These are phyloP conservation scores for Phytophthora kernoviae DNA, from an alignment of 352 stramenopile species.

Conservation along the genomic window DNA sequence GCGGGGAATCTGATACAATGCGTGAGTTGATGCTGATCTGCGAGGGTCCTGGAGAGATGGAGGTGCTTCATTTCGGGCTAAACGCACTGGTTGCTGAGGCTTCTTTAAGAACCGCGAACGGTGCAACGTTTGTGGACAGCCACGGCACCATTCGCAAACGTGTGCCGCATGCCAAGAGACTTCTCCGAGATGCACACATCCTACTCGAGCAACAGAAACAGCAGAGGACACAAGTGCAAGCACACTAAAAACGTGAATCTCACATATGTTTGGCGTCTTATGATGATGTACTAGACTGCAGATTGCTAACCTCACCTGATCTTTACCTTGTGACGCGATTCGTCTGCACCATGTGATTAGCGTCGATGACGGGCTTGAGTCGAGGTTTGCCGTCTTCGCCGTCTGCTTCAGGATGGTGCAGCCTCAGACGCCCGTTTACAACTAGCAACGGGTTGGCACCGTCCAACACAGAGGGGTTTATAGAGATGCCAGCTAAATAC, in stretches of 20 bases:
- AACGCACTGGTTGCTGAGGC: constrained; percentile 53
- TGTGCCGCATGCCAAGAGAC: constrained; percentile 61
- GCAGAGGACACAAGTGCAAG: constrained; percentile 13
- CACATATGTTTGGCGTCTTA: not conserved
- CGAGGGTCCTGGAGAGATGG: constrained; percentile 62
- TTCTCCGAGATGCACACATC: constrained; percentile 54
- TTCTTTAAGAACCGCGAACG: constrained; percentile 38
- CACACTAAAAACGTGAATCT: constrained; percentile 6
- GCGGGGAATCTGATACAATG: constrained; percentile 6
- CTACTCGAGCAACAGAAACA: constrained; percentile 40
- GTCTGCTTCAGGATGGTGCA: constrained; percentile 44
- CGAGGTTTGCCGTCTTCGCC: constrained; percentile 35
- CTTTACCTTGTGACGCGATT: constrained; percentile 58
- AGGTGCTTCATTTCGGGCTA: constrained; percentile 61
- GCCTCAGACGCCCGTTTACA: constrained; percentile 87
- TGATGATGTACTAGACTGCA: constrained; percentile 1
- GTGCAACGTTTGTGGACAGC: constrained; percentile 64
- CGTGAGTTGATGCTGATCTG: constrained; percentile 66
- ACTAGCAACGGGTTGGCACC: constrained; percentile 92
- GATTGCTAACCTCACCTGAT: constrained; percentile 1
- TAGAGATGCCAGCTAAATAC: constrained; percentile 93
- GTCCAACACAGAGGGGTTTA: constrained; percentile 92
- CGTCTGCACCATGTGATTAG: constrained; percentile 83
- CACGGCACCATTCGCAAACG: constrained; percentile 70
- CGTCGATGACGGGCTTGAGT: constrained; percentile 68